Conservation (phyloP, 768 basidiomycete species). For the Hortiboletus flavorubellus region DNA sequence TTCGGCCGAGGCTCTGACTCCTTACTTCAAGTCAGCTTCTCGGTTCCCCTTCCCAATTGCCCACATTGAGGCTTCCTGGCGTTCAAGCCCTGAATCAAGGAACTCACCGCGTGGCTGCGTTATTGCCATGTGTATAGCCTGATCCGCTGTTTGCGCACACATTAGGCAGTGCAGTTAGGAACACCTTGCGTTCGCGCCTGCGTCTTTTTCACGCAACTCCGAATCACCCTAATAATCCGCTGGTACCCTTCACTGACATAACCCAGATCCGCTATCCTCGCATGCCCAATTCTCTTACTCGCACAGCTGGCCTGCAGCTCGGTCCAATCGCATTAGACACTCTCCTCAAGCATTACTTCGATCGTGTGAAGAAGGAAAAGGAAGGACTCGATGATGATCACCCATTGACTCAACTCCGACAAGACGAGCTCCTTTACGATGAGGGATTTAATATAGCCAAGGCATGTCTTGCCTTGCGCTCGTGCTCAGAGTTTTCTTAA, state of each 20-base stretch:
- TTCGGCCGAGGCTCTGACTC: too few species aligned
- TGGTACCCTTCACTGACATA: background rate
- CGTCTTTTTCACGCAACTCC: background rate
- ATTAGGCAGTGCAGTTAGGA: too few species aligned
- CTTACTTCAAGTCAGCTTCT: too few species aligned
- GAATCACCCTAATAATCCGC: background rate
- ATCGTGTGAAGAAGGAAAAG: constrained; percentile 48
- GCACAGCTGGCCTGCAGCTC: constrained; percentile 59
- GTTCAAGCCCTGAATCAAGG: too few species aligned
- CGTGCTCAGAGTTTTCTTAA: background rate
- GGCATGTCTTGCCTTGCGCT: constrained; percentile 36
- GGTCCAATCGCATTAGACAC: constrained; percentile 74
- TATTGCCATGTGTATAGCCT: too few species aligned
- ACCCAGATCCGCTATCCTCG: background rate
- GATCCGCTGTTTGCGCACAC: too few species aligned
- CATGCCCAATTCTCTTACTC: constrained; percentile 55
- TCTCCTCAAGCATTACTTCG: constrained; percentile 83
- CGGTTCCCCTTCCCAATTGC: too few species aligned
- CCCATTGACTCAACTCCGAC: constrained; percentile 48
- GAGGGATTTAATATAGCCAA: constrained; percentile 75
- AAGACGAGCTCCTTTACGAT: constrained; percentile 80
- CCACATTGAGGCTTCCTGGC: too few species aligned
- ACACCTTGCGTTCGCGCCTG: background rate
- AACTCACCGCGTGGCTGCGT: too few species aligned
- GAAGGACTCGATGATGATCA: constrained; percentile 31